These are phyloP conservation scores for Rhodotorula graminis DNA, from an alignment of 768 basidiomycete species.

Conservation along the genomic window DNA sequence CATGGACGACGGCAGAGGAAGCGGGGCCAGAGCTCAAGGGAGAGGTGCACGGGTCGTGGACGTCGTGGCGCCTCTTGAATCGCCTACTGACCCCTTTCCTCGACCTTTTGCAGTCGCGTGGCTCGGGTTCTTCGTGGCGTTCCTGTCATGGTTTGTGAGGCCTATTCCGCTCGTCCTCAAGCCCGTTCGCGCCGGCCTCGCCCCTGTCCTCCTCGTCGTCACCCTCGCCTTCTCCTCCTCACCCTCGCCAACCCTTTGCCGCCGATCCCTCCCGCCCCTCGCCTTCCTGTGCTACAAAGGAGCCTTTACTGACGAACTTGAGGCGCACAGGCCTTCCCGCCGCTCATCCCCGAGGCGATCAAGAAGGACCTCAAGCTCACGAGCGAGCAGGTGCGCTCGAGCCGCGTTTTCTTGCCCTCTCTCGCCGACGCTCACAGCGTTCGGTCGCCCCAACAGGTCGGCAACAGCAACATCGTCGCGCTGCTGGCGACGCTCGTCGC, in stretches of 20 bases:
- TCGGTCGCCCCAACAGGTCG: conserved; percentile 43
- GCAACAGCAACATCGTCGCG: conserved; percentile 51
- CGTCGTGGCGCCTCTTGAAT: no score
- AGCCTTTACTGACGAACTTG: no score
- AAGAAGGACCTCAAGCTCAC: conserved; percentile 56
- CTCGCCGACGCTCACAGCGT: conserved; percentile 44
- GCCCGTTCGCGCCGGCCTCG: no score
- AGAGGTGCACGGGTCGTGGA: no score
- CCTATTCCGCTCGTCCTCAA: no score
- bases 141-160: conserved; percentile 42
- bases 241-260: no score
- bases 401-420: not conserved
- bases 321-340: conserved; percentile 52
- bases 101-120: conserved; percentile 3
- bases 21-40: no score
- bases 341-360: conserved; percentile 58
- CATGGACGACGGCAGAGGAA: no score
- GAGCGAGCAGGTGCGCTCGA: conserved; percentile 37
- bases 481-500: conserved; percentile 53
- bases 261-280: no score
- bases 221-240: conserved; percentile 18
- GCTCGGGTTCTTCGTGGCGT: conserved; percentile 55
- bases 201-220: not conserved
- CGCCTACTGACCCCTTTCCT: no score
- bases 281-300: no score